Percentiles rank a stretch among this genome's conserved stretches.
phyloP scores from a whole-genome alignment of 768 basidiomycete genomes.

The Mycena haematopus region DNA sequence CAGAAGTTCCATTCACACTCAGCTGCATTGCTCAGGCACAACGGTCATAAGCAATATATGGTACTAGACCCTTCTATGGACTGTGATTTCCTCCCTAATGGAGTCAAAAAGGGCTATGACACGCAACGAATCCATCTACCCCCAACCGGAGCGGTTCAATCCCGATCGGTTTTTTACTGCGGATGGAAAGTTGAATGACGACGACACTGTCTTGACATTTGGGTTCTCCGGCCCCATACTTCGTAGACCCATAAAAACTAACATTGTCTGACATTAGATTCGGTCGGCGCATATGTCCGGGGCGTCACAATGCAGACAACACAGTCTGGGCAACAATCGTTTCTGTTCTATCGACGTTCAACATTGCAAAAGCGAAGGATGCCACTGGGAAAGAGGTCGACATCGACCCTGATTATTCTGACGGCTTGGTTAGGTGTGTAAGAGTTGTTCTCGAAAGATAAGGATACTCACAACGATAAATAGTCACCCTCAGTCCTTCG shows the following conservation, averaged over 20 bases:
- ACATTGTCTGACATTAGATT: neutral
- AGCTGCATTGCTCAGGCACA: conserved; percentile 5
- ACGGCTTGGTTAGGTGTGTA: too few relatives aligned
- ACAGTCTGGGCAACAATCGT: conserved; percentile 12
- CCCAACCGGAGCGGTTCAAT: conserved; percentile 36
- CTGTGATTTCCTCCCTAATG: neutral
- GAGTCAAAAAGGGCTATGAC: conserved; percentile 32
- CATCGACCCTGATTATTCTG: too few relatives aligned
- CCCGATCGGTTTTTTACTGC: conserved; percentile 38
- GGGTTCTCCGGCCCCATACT: conserved; percentile 27
- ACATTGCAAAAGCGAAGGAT: conserved; percentile 38
- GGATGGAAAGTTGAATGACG: conserved; percentile 14
- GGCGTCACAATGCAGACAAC: neutral
- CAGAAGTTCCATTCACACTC: neutral
- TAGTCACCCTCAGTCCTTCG: neutral
- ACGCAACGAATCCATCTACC: conserved; percentile 36
- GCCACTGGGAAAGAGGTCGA: conserved; percentile 47
- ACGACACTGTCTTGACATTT: conserved; percentile 14
- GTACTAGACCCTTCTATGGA: conserved; percentile 34
- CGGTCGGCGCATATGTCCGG: too few relatives aligned
- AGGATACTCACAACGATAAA: too few relatives aligned
- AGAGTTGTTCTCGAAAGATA: too few relatives aligned
- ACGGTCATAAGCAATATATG: conserved; percentile 45
- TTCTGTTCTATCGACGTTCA: conserved; percentile 17
- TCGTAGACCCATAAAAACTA: too few relatives aligned